Evolutionary conservation across 495 filamentous ascomycete genomes (phyloP).

Genomic region (Astrothelium subdiscretum): DNA sequence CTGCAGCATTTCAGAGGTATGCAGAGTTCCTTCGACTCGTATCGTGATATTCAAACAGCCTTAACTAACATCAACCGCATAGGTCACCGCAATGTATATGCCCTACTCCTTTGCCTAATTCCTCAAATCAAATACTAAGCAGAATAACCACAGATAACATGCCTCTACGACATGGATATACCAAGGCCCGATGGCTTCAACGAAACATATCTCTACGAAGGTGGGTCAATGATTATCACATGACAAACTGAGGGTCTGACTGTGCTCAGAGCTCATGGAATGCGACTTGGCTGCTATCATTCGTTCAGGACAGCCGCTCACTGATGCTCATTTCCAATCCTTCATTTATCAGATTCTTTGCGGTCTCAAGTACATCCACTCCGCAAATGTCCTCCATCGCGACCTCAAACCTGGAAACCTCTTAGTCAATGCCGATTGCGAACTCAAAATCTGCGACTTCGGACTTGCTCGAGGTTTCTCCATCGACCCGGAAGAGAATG

Average conservation of each 20-base stretch:
- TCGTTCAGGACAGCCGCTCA: conserved; percentile 92
- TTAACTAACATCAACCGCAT: neutral
- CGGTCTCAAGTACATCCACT: conserved; percentile 98
- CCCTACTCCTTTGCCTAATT: conserved; percentile 1
- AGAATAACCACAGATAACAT: conserved; percentile 63
- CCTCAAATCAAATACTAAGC: neutral
- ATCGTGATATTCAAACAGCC: neutral
- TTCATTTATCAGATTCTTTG: conserved; percentile 99
- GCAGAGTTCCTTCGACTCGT: neutral
- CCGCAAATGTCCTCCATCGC: conserved; percentile 93
- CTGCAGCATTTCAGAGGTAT: conserved; percentile 88
- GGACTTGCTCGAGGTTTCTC: conserved; percentile 84
- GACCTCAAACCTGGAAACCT: conserved; percentile 97
- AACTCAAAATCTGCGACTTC: conserved; percentile 98
- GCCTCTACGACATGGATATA: conserved; percentile 99
- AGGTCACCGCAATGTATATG: conserved; percentile 55
- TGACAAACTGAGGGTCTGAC: conserved; percentile 9
- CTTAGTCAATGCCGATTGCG: conserved; percentile 95
- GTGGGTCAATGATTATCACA: conserved; percentile 36
- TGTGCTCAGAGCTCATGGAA: conserved; percentile 80
- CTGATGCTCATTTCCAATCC: conserved; percentile 98
- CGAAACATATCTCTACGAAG: conserved; percentile 97
- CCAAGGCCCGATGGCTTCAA: conserved; percentile 97
- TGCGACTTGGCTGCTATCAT: conserved; percentile 98
- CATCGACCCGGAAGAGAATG: conserved; percentile 89